Base-by-base conservation (phyloP, 176 grass and related monocot genomes). In the Triticum aestivum region DNA sequence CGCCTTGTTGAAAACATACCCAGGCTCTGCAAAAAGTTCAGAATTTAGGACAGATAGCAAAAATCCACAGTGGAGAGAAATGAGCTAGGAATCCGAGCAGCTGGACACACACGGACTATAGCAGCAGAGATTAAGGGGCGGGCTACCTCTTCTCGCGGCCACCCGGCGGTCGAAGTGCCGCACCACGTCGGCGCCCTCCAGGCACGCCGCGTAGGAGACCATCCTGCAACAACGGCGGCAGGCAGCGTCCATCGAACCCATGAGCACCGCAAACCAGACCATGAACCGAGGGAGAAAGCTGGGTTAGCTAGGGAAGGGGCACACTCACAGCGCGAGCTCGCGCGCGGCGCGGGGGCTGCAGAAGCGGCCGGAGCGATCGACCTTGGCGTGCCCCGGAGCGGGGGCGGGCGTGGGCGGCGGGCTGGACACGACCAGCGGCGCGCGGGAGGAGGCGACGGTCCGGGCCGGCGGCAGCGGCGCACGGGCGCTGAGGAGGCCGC, bases 281-380 rank as follows among this genome's bases (percentile, higher is more conserved):
- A 39, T 83, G 34, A 49, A 10, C 3, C 7, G 39, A 27, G 42
- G 2, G 20, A 24, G 71, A 30, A 14, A 83, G 44, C 5, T 11
- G n/a, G 69, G 9, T 44, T 44, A 44, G 42, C 10, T 21, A 17
- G 35, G 27, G 32, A 41, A 14, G 8, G 49, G 1, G 59, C 23
- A 64, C 69, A 92, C 93, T 96, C 82, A 98, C 96, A 98, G 82
- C 20, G 96, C 96, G 78, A 98, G 93, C 90, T 98, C 96, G 18
- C 96, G 92, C 9, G 96, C 90, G 24, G 96, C 92, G 85, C 96
- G 91, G 6, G 93, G 96, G 87, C 90, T 95, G 70, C 84, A 92
- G 89, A 98, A 98, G 0, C 93, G 91, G 24, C 96, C 96, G 70
- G 81, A 94, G 34, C 88, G 94, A 11, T 95, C 96, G 74, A 98